Base-by-base conservation (phyloP, 352 stramenopile species). In the Globisporangium nagaii region DNA sequence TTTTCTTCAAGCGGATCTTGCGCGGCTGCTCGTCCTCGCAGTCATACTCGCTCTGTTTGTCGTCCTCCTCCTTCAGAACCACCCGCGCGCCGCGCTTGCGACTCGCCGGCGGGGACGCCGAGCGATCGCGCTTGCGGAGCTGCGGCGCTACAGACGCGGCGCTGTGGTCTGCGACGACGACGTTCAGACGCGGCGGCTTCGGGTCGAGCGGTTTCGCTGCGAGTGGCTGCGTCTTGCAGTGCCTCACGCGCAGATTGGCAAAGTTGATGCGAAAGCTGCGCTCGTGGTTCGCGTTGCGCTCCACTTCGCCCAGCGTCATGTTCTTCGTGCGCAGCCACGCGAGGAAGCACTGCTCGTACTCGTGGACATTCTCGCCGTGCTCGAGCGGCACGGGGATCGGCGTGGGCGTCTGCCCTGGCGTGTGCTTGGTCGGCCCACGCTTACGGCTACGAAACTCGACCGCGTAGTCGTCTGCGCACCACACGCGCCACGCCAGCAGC, bases 291-390 rank as follows among this genome's bases (percentile, higher is more conserved):
- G 36, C 8, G 1, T 60, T 7, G 1, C n/a, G 17, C 17, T 15
- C 1, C n/a, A 66, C 9, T 0, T 63, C 62, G 4, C 30, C 4
- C 19, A 66, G 24, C n/a, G 45, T 13, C 48, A 37, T 20, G 17
- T 40, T 12, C 5, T 39, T 35, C 9, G 44, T 44, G 0, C 19
- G 2, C 15, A 72, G 27, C 56, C 58, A 72, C 15, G 36, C 47
- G 4, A 51, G 3, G 34, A 69, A 62, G 17, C 53, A 40, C 17
- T 46, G 7, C 39, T 72, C 60, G 49, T 69, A 65, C 1, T 55
- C 30, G 34, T 32, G 36, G 15, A 65, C 35, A 13, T 47, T 59
- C 54, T 66, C 53, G 2, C 48, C 54, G 2, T 17, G 28, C 6
- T 19, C 24, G 8, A 66, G 42, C 40, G 60, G 60, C 41, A 63